Percentiles rank a stretch among this genome's conserved stretches.
These are phyloP conservation scores for Lanzia echinophila DNA, from an alignment of 2,329 filamentous ascomycete species.

Conservation along the genomic window DNA sequence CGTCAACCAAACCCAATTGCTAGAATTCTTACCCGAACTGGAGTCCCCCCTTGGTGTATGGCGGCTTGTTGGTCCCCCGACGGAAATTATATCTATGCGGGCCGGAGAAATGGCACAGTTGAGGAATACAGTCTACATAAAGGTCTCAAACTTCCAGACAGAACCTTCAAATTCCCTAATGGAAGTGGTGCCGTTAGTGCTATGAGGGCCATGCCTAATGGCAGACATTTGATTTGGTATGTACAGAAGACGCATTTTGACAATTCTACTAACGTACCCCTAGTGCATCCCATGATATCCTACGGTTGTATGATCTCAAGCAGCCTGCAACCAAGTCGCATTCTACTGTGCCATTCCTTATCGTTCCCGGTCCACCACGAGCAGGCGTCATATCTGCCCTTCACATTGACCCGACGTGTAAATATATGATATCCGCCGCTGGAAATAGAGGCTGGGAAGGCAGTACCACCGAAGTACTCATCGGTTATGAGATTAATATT, in stretches of 20 bases:
- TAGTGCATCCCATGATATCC: slow-evolving; percentile 86
- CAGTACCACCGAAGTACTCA: slow-evolving; percentile 76
- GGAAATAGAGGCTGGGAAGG: slow-evolving; percentile 96
- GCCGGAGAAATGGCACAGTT: slow-evolving; percentile 81
- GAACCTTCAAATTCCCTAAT: slow-evolving; percentile 78
- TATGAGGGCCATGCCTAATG: slow-evolving; percentile 85
- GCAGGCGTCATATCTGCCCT: slow-evolving; percentile 83
- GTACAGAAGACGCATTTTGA: slow-evolving; percentile 23
- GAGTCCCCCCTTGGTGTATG: slow-evolving; percentile 94
- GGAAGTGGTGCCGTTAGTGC: slow-evolving; percentile 88
- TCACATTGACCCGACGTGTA: slow-evolving; percentile 79
- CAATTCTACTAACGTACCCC: background rate
- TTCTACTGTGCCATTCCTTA: slow-evolving; percentile 86
- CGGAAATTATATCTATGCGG: slow-evolving; percentile 91
- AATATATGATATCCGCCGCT: slow-evolving; percentile 85
- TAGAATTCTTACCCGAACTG: slow-evolving; percentile 64
- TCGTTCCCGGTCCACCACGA: slow-evolving; percentile 76
- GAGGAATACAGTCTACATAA: slow-evolving; percentile 91
- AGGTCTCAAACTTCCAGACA: slow-evolving; percentile 64
- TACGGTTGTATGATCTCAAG: slow-evolving; percentile 83
- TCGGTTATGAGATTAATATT: slow-evolving; percentile 80
- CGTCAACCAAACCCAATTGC: slow-evolving; percentile 72
- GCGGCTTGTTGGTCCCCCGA: slow-evolving; percentile 94
- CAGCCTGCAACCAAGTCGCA: slow-evolving; percentile 58
- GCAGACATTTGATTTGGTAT: slow-evolving; percentile 81